Conservation (phyloP, 2,329 filamentous ascomycete species). For the Phoma sp. region DNA sequence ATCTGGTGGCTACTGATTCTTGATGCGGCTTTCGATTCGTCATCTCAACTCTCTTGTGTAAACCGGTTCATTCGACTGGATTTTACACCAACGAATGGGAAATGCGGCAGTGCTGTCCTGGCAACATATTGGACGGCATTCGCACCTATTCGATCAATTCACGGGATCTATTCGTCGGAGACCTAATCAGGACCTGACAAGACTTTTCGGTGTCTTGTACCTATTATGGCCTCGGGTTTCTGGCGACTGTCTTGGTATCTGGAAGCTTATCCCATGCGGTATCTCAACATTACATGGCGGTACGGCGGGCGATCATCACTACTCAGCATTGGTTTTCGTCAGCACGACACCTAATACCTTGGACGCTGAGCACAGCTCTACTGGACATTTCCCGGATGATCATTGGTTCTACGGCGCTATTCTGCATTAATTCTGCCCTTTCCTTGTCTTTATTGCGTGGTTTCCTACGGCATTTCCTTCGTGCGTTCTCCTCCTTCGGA, state of each 20-base stretch:
- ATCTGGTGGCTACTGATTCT: conserved; percentile 57
- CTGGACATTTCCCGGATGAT: conserved; percentile 36
- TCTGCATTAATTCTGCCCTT: conserved; percentile 42
- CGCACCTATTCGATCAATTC: conserved; percentile 46
- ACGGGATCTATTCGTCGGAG: conserved; percentile 46
- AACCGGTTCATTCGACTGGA: conserved; percentile 36
- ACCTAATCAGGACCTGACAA: conserved; percentile 42
- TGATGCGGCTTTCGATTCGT: conserved; percentile 50
- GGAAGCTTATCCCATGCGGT: conserved; percentile 39
- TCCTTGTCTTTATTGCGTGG: conserved; percentile 31
- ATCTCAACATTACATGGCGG: conserved; percentile 34
- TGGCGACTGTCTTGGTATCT: conserved; percentile 36
- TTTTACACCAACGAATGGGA: conserved; percentile 49
- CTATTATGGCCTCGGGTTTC: conserved; percentile 35
- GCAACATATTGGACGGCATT: conserved; percentile 46
- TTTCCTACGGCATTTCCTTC: conserved; percentile 38
- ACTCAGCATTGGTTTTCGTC: conserved; percentile 25
- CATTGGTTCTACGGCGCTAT: conserved; percentile 35
- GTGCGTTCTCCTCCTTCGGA: conserved; percentile 44
- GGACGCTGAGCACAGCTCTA: conserved; percentile 35
- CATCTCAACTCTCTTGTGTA: conserved; percentile 50
- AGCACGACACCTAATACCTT: conserved; percentile 25
- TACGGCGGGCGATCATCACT: conserved; percentile 29
- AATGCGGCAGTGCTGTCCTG: conserved; percentile 54
- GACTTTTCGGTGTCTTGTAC: conserved; percentile 35